Evolutionary conservation across 352 stramenopile genomes (phyloP).

Genomic region (Globisporangium paddicum): DNA sequence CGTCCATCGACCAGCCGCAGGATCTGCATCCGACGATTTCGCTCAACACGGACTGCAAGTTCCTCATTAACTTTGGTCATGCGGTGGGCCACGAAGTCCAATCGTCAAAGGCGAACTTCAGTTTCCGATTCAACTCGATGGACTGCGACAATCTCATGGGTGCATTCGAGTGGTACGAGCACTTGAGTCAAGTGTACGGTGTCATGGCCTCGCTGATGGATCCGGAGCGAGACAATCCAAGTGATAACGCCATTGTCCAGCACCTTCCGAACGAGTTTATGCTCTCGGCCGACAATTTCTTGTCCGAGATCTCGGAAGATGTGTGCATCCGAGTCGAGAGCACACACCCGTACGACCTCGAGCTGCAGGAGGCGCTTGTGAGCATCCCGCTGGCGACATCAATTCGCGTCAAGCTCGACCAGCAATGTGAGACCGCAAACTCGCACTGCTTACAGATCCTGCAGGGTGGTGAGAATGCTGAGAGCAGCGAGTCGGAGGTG

Average conservation of each 20-base stretch:
- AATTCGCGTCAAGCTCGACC: slow-evolving; percentile 74
- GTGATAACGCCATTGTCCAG: slow-evolving; percentile 1
- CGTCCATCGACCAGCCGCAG: slow-evolving; percentile 38
- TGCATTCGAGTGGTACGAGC: slow-evolving; percentile 86
- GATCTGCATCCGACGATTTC: slow-evolving; percentile 77
- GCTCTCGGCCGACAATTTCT: slow-evolving; percentile 85
- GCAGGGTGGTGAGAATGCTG: slow-evolving; percentile 52
- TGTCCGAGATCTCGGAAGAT: slow-evolving; percentile 81
- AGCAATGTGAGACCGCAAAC: slow-evolving; percentile 74
- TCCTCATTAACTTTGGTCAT: slow-evolving; percentile 71
- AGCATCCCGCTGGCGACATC: slow-evolving; percentile 79
- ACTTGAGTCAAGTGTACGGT: slow-evolving; percentile 79
- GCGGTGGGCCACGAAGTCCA: slow-evolving; percentile 21
- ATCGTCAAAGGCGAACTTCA: slow-evolving; percentile 52
- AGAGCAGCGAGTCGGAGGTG: slow-evolving; percentile 68
- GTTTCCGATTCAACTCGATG: slow-evolving; percentile 76
- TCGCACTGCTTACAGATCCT: slow-evolving; percentile 88
- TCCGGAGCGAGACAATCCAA: slow-evolving; percentile 21
- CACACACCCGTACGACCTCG: slow-evolving; percentile 74
- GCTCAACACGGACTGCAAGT: slow-evolving; percentile 63
- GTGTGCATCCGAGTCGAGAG: slow-evolving; percentile 80
- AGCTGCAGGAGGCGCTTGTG: slow-evolving; percentile 75
- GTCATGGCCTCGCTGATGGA: slow-evolving; percentile 83
- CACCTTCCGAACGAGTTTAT: slow-evolving; percentile 80
- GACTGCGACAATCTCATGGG: slow-evolving; percentile 84